Evolutionary conservation across 257 asterid genomes (phyloP).

Genomic region (Nicotiana tomentosiformis): DNA sequence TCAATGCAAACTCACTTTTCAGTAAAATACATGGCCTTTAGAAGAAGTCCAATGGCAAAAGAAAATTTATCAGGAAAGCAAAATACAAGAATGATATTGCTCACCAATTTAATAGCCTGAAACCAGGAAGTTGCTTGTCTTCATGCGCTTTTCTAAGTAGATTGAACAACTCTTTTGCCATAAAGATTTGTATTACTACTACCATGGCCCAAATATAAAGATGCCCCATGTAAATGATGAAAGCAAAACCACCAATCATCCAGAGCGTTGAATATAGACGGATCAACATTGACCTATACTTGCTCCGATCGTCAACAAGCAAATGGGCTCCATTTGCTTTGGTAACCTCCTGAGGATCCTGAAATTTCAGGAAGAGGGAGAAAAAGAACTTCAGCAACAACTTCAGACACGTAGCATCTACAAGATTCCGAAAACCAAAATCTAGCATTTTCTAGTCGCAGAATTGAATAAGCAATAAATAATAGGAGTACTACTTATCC

Average conservation of each 20-base stretch:
- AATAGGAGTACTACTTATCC: too few species aligned
- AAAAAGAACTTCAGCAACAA: conserved; percentile 9
- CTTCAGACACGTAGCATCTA: background rate
- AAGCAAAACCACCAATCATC: conserved; percentile 94
- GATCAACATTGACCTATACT: conserved; percentile 88
- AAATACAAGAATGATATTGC: conserved; percentile 11
- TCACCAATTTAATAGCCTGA: conserved; percentile 90
- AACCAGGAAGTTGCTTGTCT: conserved; percentile 93
- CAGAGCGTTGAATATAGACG: conserved; percentile 79
- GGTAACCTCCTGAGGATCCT: conserved; percentile 64
- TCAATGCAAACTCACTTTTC: background rate
- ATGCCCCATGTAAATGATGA: conserved; percentile 89
- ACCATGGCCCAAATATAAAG: conserved; percentile 93
- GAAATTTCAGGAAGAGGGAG: conserved; percentile 17
- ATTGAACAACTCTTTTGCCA: conserved; percentile 90
- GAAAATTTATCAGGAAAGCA: background rate
- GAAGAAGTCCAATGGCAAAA: background rate
- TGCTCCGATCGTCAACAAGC: conserved; percentile 74
- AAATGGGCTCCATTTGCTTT: conserved; percentile 50
- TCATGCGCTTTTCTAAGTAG: conserved; percentile 82
- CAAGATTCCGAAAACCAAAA: background rate
- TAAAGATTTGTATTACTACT: conserved; percentile 81
- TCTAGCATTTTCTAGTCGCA: background rate
- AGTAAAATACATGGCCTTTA: background rate
- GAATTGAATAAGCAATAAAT: too few species aligned